Conservation (phyloP, 768 basidiomycete genomes). For the Amanita rubescens region DNA sequence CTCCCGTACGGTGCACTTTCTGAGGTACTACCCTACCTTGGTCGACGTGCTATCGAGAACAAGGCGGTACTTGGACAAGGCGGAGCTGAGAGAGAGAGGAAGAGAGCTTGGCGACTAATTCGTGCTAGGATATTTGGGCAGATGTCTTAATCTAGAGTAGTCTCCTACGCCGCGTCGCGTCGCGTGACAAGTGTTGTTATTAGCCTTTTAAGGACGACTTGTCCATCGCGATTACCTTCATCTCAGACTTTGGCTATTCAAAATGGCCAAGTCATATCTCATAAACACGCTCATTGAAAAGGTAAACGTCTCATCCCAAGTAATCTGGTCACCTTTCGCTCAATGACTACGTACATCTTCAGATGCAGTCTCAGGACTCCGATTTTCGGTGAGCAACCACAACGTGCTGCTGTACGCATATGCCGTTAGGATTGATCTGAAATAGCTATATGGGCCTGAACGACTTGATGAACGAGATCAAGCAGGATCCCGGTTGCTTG, state of each 20-base stretch:
- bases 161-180: background rate
- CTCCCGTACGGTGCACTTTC: slow-evolving; percentile 69
- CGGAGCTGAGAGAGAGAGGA: slow-evolving; percentile 55
- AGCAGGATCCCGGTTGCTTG: slow-evolving; percentile 66
- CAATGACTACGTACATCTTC: slow-evolving; percentile 8
- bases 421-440: slow-evolving; percentile 12
- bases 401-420: slow-evolving; percentile 19
- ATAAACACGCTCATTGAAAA: slow-evolving; percentile 85
- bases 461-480: slow-evolving; percentile 87
- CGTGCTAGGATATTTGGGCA: slow-evolving; percentile 18
- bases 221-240: background rate
- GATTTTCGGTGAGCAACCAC: slow-evolving; percentile 62
- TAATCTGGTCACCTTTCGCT: background rate
- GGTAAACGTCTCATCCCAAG: slow-evolving; percentile 26
- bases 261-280: slow-evolving; percentile 81
- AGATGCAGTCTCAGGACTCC: slow-evolving; percentile 91
- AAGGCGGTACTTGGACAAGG: slow-evolving; percentile 77
- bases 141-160: background rate
- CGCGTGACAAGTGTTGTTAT: background rate
- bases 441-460: slow-evolving; percentile 95
- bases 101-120: slow-evolving; percentile 47
- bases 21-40: slow-evolving; percentile 87
- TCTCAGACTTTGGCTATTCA: background rate
- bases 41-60: slow-evolving; percentile 88
- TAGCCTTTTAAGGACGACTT: slow-evolving; percentile 1